A percentile compares a stretch with the other conserved stretches of the same genome.
phyloP scores from a whole-genome alignment of 2,329 filamentous ascomycete genomes.

The Colletotrichum sp. region DNA sequence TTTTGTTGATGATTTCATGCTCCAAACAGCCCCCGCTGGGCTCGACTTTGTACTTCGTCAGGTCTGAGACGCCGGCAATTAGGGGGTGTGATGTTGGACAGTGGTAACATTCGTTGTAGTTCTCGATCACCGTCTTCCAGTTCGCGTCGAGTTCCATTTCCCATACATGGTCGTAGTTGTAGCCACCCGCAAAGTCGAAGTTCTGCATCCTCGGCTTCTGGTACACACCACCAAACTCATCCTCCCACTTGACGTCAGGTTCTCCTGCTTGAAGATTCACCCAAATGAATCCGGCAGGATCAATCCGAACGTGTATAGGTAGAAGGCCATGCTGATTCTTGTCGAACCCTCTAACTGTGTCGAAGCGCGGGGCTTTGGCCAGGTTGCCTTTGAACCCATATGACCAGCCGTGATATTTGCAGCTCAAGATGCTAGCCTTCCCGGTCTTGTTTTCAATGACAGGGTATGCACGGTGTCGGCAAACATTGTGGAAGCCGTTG shows the following conservation, averaged over 20 bases:
- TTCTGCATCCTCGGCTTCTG: constrained; percentile 25
- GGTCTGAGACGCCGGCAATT: constrained; percentile 46
- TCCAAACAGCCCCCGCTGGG: constrained; percentile 37
- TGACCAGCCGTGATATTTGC: constrained; percentile 50
- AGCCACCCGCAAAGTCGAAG: constrained; percentile 29
- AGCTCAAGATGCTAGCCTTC: constrained; percentile 17
- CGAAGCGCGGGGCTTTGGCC: constrained; percentile 47
- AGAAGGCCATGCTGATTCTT: constrained; percentile 36
- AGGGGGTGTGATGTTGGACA: constrained; percentile 54
- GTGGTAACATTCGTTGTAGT: constrained; percentile 56
- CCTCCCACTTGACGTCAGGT: constrained; percentile 46
- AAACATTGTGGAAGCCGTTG: constrained; percentile 26
- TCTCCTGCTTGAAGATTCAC: constrained; percentile 49
- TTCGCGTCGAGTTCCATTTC: constrained; percentile 39
- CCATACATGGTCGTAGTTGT: constrained; percentile 34
- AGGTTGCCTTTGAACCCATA: constrained; percentile 46
- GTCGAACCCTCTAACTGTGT: constrained; percentile 41
- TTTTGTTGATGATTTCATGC: constrained; percentile 41
- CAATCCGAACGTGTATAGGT: constrained; percentile 49
- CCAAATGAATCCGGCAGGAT: constrained; percentile 53
- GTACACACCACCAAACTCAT: constrained; percentile 39
- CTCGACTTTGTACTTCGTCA: constrained; percentile 47
- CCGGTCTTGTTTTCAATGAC: constrained; percentile 23
- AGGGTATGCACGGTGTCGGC: constrained; percentile 25
- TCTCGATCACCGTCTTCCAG: constrained; percentile 49